Percentiles rank a stretch among this genome's conserved stretches.
Evolutionary conservation across 345 rosid genomes (phyloP).

Genomic region (Mercurialis annua): DNA sequence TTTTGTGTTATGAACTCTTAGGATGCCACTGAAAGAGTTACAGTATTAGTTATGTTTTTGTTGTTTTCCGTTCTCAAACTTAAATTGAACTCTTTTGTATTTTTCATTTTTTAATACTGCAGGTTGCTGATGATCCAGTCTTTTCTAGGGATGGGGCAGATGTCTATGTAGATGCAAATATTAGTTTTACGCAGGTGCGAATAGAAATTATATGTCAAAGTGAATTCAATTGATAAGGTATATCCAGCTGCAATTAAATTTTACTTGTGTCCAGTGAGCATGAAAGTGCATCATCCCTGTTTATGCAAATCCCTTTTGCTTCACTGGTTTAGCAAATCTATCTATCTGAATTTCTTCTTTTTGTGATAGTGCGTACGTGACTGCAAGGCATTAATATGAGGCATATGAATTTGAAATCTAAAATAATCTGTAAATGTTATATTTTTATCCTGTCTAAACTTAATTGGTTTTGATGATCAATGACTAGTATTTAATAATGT

Average conservation of each 20-base stretch:
- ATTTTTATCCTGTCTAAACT: background rate
- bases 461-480: background rate
- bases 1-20: background rate
- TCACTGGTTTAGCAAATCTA: no score
- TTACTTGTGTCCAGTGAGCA: background rate
- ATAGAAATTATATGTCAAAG: slow-evolving; percentile 11
- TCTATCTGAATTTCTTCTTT: no score
- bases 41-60: background rate
- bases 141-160: slow-evolving; percentile 91
- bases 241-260: background rate
- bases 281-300: background rate
- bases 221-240: slow-evolving; percentile 2
- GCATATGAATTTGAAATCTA: background rate
- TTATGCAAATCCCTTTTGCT: background rate
- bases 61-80: background rate
- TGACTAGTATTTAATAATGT: background rate
- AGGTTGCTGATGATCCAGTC: slow-evolving; percentile 77
- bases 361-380: no score
- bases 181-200: slow-evolving; percentile 89
- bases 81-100: slow-evolving; percentile 1
- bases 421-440: background rate
- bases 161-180: slow-evolving; percentile 71
- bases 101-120: slow-evolving; percentile 23
- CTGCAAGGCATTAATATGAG: background rate
- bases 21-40: background rate